A percentile compares a stretch with the other conserved stretches of the same genome.
Conservation (phyloP, 805 yeast genomes). For the Torulaspora gathmanii region DNA sequence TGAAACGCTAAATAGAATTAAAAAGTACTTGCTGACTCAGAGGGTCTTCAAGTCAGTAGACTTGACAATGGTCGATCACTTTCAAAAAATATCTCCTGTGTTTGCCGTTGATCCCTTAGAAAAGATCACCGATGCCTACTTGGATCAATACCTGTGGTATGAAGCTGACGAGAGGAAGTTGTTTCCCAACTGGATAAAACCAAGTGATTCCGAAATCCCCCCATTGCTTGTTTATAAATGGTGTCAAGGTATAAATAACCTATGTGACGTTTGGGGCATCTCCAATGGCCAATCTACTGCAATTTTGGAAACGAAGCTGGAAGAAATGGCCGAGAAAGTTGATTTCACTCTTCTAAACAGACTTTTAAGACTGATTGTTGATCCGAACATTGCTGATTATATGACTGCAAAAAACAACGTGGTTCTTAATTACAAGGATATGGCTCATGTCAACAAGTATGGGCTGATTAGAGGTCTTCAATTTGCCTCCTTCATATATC, state of each 20-base stretch:
- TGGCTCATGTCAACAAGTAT: slow-evolving; percentile 86
- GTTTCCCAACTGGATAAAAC: slow-evolving; percentile 96
- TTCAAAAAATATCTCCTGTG: slow-evolving; percentile 77
- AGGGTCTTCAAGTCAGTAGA: slow-evolving; percentile 87
- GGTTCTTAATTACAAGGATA: slow-evolving; percentile 78
- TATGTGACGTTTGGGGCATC: slow-evolving; percentile 74
- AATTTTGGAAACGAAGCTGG: slow-evolving; percentile 70
- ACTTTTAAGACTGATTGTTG: slow-evolving; percentile 72
- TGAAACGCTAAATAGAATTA: slow-evolving; percentile 80
- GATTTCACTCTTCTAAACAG: slow-evolving; percentile 86
- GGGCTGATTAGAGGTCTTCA: slow-evolving; percentile 88
- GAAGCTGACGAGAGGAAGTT: slow-evolving; percentile 83
- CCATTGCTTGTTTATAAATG: slow-evolving; percentile 89
- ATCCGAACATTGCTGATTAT: slow-evolving; percentile 90
- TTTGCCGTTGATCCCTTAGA: slow-evolving; percentile 88
- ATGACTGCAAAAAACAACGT: slow-evolving; percentile 88
- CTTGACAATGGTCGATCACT: slow-evolving; percentile 86
- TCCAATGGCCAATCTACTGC: slow-evolving; percentile 73
- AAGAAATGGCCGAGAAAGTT: slow-evolving; percentile 73
- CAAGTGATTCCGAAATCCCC: slow-evolving; percentile 89
- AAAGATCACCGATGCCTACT: slow-evolving; percentile 91
- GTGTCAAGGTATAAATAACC: slow-evolving; percentile 85
- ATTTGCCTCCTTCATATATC: slow-evolving; percentile 83
- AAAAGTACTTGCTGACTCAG: slow-evolving; percentile 76
- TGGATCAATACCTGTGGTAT: slow-evolving; percentile 94